These are phyloP conservation scores for Huntiella decipiens DNA, from an alignment of 2,329 filamentous ascomycete species.

Conservation along the genomic window DNA sequence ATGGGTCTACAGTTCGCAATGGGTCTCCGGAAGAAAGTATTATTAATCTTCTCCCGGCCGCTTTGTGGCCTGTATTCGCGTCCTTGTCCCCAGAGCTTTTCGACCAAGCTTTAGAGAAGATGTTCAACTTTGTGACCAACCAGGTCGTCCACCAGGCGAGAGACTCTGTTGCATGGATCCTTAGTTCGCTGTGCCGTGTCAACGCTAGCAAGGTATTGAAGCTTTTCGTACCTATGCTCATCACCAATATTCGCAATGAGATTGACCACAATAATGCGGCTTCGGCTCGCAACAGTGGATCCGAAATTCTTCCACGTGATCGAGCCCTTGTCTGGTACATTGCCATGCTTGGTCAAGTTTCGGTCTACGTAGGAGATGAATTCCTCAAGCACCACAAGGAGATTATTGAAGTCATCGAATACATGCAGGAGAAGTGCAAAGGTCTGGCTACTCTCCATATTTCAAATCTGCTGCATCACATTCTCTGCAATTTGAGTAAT, in stretches of 20 bases:
- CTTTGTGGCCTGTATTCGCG: slow-evolving; percentile 75
- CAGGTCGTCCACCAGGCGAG: slow-evolving; percentile 94
- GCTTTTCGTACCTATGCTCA: slow-evolving; percentile 74
- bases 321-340: slow-evolving; percentile 90
- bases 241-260: slow-evolving; percentile 82
- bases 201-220: slow-evolving; percentile 86
- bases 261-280: slow-evolving; percentile 94
- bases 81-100: slow-evolving; percentile 85
- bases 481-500: slow-evolving; percentile 82
- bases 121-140: slow-evolving; percentile 75
- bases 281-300: slow-evolving; percentile 81
- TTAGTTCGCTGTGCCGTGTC: slow-evolving; percentile 89
- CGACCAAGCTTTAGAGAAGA: slow-evolving; percentile 77
- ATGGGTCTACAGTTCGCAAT: slow-evolving; percentile 69
- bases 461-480: slow-evolving; percentile 92
- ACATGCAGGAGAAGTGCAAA: slow-evolving; percentile 91
- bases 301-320: slow-evolving; percentile 82
- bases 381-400: slow-evolving; percentile 79
- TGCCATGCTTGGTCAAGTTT: slow-evolving; percentile 93
- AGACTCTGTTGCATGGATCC: slow-evolving; percentile 97
- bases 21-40: slow-evolving; percentile 93
- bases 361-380: slow-evolving; percentile 83
- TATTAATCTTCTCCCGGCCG: slow-evolving; percentile 83
- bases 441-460: slow-evolving; percentile 90
- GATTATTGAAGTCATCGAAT: slow-evolving; percentile 75